Percentiles rank a stretch among this genome's conserved stretches.
Conservation (phyloP, 805 yeast species). For the Teunomyces panamensis region DNA sequence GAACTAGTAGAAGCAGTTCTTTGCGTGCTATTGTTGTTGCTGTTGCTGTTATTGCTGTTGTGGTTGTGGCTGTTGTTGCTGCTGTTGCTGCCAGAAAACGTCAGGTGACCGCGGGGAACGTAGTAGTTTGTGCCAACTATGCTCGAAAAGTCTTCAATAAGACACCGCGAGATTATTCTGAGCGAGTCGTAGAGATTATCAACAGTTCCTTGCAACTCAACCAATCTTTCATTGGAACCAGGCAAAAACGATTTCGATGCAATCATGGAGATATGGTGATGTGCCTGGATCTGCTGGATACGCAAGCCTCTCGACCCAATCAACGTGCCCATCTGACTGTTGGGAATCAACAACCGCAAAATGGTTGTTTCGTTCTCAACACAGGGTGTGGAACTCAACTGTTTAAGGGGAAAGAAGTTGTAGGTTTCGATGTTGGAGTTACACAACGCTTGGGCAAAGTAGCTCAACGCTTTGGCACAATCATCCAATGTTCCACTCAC, state of each 20-base stretch:
- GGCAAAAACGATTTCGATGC: slow-evolving; percentile 83
- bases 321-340: slow-evolving; percentile 82
- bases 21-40: background rate
- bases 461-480: slow-evolving; percentile 66
- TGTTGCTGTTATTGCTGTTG: too few species aligned
- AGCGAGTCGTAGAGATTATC: slow-evolving; percentile 57
- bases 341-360: slow-evolving; percentile 73
- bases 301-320: slow-evolving; percentile 82
- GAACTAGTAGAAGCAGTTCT: background rate
- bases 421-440: slow-evolving; percentile 40
- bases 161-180: slow-evolving; percentile 60
- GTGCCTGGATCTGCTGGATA: slow-evolving; percentile 74
- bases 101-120: slow-evolving; percentile 42
- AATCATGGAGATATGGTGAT: slow-evolving; percentile 70
- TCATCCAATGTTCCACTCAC: slow-evolving; percentile 70
- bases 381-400: slow-evolving; percentile 51
- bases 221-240: slow-evolving; percentile 79
- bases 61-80: too few species aligned
- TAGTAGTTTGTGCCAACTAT: slow-evolving; percentile 64
- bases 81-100: background rate
- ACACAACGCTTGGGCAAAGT: slow-evolving; percentile 64
- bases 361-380: slow-evolving; percentile 51
- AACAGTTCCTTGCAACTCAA: slow-evolving; percentile 81
- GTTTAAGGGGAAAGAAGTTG: slow-evolving; percentile 58
- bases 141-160: slow-evolving; percentile 70